These are phyloP conservation scores for Brettanomyces anomalus DNA, from an alignment of 805 yeast genomes.

Conservation along the genomic window DNA sequence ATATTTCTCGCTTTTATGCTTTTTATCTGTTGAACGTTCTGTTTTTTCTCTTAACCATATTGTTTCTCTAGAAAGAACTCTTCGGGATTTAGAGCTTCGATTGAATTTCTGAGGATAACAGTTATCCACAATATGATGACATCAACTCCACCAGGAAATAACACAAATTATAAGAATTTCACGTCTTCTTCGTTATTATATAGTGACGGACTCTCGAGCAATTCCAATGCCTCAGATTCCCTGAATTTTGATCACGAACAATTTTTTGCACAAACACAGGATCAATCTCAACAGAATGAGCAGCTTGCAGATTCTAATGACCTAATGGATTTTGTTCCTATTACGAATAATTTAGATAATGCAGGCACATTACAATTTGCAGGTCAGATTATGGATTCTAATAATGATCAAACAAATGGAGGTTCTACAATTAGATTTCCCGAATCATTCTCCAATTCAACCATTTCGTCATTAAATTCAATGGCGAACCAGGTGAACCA, in stretches of 20 bases:
- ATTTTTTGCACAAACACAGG: conserved; percentile 3
- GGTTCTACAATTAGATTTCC: conserved; percentile 9
- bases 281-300: conserved; percentile 1
- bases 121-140: conserved; percentile 22
- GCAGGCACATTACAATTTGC: conserved; percentile 1
- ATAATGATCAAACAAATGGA: conserved; percentile 3
- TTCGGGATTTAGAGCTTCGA: background rate
- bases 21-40: background rate
- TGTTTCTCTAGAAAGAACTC: background rate
- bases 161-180: conserved; percentile 11
- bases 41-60: background rate
- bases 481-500: conserved; percentile 5
- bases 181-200: conserved; percentile 19
- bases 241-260: background rate
- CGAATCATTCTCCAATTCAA: conserved; percentile 26
- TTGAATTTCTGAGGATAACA: background rate
- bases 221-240: background rate
- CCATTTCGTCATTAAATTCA: conserved; percentile 23
- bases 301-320: conserved; percentile 9
- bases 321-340: conserved; percentile 22
- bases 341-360: conserved; percentile 17
- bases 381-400: conserved; percentile 16
- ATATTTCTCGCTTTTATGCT: too few relatives aligned
- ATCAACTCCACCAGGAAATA: conserved; percentile 24
- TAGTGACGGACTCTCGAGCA: background rate